Evolutionary conservation across 805 yeast species (phyloP).

Genomic region (Isabelozyma rhagii): DNA sequence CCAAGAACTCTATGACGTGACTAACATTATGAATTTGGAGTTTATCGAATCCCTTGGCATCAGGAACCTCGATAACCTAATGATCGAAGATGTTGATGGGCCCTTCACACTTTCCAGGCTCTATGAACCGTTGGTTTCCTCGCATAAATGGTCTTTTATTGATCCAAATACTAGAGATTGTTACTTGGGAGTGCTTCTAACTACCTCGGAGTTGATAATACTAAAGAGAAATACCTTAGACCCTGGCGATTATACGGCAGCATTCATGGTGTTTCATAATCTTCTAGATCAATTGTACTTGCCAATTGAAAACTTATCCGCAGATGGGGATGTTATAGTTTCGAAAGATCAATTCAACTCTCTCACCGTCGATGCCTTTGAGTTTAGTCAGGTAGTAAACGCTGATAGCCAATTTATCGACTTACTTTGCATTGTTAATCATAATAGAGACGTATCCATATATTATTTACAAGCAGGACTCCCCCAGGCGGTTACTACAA

Average conservation of each 20-base stretch:
- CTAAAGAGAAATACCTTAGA: conserved; percentile 23
- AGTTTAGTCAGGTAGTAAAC: conserved; percentile 12
- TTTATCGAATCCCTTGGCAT: conserved; percentile 23
- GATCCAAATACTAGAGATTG: conserved; percentile 21
- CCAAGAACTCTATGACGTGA: conserved; percentile 21
- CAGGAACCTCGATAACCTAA: conserved; percentile 23
- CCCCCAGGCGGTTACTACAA: not conserved
- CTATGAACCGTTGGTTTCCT: conserved; percentile 28
- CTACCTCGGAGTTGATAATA: conserved; percentile 36
- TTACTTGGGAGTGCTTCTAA: conserved; percentile 30
- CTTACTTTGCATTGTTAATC: not conserved
- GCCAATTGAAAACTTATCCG: conserved; percentile 10
- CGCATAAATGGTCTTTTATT: conserved; percentile 33
- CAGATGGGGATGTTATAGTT: conserved; percentile 16
- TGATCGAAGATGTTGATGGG: conserved; percentile 23
- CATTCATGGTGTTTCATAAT: conserved; percentile 22
- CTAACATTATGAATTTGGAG: conserved; percentile 25
- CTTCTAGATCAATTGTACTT: conserved; percentile 19
- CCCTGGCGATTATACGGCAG: conserved; percentile 19
- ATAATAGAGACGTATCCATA: not conserved
- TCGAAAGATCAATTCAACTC: conserved; percentile 15
- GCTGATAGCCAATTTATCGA: not conserved
- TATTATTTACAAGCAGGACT: not conserved
- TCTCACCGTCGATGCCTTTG: conserved; percentile 25
- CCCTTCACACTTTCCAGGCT: conserved; percentile 27